Base-by-base conservation (phyloP, 139 green algal species). In the Tetradesmus obliquus region DNA sequence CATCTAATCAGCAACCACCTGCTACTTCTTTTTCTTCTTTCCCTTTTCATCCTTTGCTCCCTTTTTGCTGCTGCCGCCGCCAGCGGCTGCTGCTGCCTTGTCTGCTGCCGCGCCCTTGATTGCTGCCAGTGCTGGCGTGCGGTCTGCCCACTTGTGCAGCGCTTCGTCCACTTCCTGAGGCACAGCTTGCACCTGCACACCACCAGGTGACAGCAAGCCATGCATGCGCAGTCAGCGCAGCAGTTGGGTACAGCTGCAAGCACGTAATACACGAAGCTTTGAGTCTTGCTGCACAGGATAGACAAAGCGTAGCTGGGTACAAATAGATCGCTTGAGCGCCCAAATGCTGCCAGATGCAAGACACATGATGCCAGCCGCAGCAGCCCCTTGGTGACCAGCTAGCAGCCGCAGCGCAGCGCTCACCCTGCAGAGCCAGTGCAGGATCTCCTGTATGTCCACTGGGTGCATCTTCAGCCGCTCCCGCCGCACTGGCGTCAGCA, bases 361-460 rank as follows among this genome's bases (percentile, higher is more conserved):
- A 79, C n/a, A n/a, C n/a, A n/a, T n/a, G n/a, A n/a, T n/a, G n/a
- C n/a, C n/a, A n/a, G n/a, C n/a, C n/a, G n/a, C n/a, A n/a, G n/a
- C n/a, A n/a, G n/a, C n/a, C n/a, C n/a, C n/a, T n/a, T n/a, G 1
- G 13, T 60, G 53, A 57, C 79, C 24, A 58, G 3, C 17, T 7
- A 4, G 8, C 51, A 79, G 1, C 53, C 76, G 45, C 79, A 10
- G 74, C 76, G 45, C 79, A 10, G 74, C 5, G 24, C 91, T n/a
- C 54, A 96, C 93, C 94, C 94, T 96, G 91, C 94, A 97, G 85
- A 97, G 89, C 95, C 95, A 95, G 90, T 97, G 93, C 62, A 96
- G 84, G 8, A 94, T 79, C 84, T 97, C 94, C 4, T 90, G 91
- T 15, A 97, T 93, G n/a, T 90, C 88, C 60, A 96, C 88, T 22